These are phyloP conservation scores for Metschnikowia cerradonensis DNA, from an alignment of 805 yeast species.

Conservation along the genomic window DNA sequence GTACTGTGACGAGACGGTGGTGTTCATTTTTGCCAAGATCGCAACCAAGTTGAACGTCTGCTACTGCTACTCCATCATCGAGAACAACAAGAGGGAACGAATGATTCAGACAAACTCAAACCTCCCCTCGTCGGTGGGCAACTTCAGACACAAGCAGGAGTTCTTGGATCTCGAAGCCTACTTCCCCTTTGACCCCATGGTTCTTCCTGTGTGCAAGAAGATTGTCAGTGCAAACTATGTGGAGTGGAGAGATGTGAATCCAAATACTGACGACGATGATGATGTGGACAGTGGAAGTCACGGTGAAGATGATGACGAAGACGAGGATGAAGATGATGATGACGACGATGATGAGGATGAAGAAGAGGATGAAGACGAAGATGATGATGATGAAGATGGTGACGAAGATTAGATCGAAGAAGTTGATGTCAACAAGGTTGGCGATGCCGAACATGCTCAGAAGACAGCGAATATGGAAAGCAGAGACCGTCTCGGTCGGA, in stretches of 20 bases:
- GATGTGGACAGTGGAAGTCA: slow-evolving; percentile 39
- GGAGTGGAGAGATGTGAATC: slow-evolving; percentile 64
- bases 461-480: slow-evolving; percentile 14
- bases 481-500: slow-evolving; percentile 4
- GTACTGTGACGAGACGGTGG: slow-evolving; percentile 91
- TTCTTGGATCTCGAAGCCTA: slow-evolving; percentile 89
- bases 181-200: slow-evolving; percentile 92
- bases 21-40: slow-evolving; percentile 85
- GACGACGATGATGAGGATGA: slow-evolving; percentile 15
- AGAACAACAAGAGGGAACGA: slow-evolving; percentile 76
- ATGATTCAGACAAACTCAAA: slow-evolving; percentile 42
- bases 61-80: slow-evolving; percentile 90
- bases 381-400: slow-evolving; percentile 19
- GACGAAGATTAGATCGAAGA: slow-evolving; percentile 10
- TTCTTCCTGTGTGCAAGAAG: slow-evolving; percentile 57
- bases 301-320: slow-evolving; percentile 22
- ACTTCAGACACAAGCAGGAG: slow-evolving; percentile 66
- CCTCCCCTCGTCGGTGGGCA: slow-evolving; percentile 31
- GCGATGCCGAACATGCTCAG: slow-evolving; percentile 5
- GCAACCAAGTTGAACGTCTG: slow-evolving; percentile 88
- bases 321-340: slow-evolving; percentile 15
- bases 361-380: slow-evolving; percentile 16
- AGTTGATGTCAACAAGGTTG: slow-evolving; percentile 6
- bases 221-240: slow-evolving; percentile 52
- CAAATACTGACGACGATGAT: slow-evolving; percentile 58